phyloP scores from a whole-genome alignment of 306 rosid species.

The Comarum palustre region DNA sequence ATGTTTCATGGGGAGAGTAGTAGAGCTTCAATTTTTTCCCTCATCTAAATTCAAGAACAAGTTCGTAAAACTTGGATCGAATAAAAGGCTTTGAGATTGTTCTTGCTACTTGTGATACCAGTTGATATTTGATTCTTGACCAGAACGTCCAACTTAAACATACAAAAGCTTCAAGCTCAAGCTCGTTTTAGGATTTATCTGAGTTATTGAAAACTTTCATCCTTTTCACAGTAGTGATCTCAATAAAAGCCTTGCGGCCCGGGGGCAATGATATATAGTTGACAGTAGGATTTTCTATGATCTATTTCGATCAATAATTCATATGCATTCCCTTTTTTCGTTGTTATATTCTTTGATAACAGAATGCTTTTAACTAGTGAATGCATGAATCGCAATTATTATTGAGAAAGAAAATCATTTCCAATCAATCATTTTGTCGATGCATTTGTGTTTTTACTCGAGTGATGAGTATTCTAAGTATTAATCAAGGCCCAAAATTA shows the following conservation, averaged over 20 bases:
- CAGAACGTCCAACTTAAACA: neutral
- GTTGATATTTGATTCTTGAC: neutral
- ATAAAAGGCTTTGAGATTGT: neutral
- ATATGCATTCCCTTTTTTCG: neutral
- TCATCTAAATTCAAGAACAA: neutral
- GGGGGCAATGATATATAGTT: constrained; percentile 1
- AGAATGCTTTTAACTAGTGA: constrained; percentile 14
- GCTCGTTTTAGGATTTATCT: neutral
- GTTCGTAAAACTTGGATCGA: neutral
- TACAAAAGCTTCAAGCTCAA: neutral
- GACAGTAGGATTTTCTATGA: neutral
- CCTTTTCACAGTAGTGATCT: neutral
- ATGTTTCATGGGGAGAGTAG: too few species aligned
- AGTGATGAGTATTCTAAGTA: constrained; percentile 4
- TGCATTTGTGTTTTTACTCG: neutral
- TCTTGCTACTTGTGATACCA: neutral
- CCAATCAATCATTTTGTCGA: constrained; percentile 13
- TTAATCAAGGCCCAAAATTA: neutral
- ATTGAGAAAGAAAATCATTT: constrained; percentile 5
- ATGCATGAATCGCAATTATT: constrained; percentile 20
- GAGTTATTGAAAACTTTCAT: neutral
- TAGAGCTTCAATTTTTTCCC: neutral
- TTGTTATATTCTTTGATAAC: neutral
- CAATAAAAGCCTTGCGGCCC: constrained; percentile 18
- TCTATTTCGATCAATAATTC: neutral